Conservation (phyloP, 2,329 filamentous ascomycete genomes). For the Aspergillus uvarum region DNA sequence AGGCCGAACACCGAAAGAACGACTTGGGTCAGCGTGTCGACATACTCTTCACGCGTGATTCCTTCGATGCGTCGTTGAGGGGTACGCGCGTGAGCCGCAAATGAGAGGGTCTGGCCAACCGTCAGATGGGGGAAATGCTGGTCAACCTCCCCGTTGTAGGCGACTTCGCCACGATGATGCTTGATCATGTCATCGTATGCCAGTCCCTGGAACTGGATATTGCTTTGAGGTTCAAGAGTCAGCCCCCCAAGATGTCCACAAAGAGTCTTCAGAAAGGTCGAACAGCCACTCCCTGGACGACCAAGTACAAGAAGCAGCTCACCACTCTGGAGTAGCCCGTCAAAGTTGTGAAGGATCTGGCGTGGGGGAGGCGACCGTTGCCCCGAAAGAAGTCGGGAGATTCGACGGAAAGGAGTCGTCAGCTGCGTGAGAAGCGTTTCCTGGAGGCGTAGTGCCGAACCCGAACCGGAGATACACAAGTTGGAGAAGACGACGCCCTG, state of each 20-base stretch:
- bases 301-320: slow-evolving; percentile 43
- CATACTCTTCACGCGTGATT: slow-evolving; percentile 9
- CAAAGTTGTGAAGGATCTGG: slow-evolving; percentile 53
- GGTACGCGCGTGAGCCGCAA: slow-evolving; percentile 61
- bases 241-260: slow-evolving; percentile 59
- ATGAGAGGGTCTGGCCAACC: slow-evolving; percentile 72
- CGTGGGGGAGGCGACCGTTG: slow-evolving; percentile 42
- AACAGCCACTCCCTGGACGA: slow-evolving; percentile 56
- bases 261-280: slow-evolving; percentile 79
- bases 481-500: slow-evolving; percentile 29
- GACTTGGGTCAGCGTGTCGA: slow-evolving; percentile 4
- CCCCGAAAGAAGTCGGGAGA: slow-evolving; percentile 19
- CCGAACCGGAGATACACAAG: slow-evolving; percentile 26
- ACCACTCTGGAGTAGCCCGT: slow-evolving; percentile 52
- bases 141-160: slow-evolving; percentile 78
- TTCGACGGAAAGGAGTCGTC: slow-evolving; percentile 35
- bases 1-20: slow-evolving; percentile 14
- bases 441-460: slow-evolving; percentile 25
- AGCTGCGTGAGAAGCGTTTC: slow-evolving; percentile 26
- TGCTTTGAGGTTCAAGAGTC: slow-evolving; percentile 8
- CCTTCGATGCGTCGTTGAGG: slow-evolving; percentile 1
- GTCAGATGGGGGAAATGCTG: slow-evolving; percentile 73
- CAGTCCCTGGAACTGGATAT: slow-evolving; percentile 68
- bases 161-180: slow-evolving; percentile 61
- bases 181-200: slow-evolving; percentile 30